Evolutionary conservation across 78 protist species (phyloP), one percentile per base, ranked within the genome.

Genomic region (Pigoraptor vietnamica): DNA sequence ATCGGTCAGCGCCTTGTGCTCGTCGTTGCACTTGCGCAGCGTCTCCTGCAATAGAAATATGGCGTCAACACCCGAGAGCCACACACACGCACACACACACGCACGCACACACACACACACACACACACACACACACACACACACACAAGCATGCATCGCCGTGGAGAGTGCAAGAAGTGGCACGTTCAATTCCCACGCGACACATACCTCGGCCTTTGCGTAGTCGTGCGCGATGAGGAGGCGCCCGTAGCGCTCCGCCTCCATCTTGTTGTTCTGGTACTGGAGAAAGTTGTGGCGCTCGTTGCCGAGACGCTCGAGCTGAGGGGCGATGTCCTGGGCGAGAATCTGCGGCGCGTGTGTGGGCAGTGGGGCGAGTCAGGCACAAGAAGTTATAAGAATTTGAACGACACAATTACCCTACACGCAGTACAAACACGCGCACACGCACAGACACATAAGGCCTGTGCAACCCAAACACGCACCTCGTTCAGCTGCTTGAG

Each of bases 281-380:
- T 92, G 55, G 90, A 95, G 91, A 89, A 96, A 99, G 19, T 40
- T 91, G 37, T 83, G 0, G 14, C 97, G 92, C 90, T 99, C 99
- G 32, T 39, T 24, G 40, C 94, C 91, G 19, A 99, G 96, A 79
- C 91, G 92, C n/a, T 97, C 96, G 34, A 99, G 94, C 39, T 93
- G 92, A 23, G 99, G 99, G 33, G 94, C 92, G 39, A 99, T 97
- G 35, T 98, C 99, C 23, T 97, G 97, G 39, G 37, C 82, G 38
- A 99, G 87, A 9, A 98, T 32, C 95, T 92, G 35, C 24, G 40
- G 33, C 0, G 40, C n/a, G 82, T 86, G 79, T 32, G 87, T 86
- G 24, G 39, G 23, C 88, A 34, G 39, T 35, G 39, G 10, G 39
- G 39, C 37, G 14, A 1, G 6, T 9, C 82, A 67, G 29, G 29